A percentile compares a stretch with the other conserved stretches of the same genome.
phyloP scores from a whole-genome alignment of 768 basidiomycete genomes.

The Phylloporus sp. region DNA sequence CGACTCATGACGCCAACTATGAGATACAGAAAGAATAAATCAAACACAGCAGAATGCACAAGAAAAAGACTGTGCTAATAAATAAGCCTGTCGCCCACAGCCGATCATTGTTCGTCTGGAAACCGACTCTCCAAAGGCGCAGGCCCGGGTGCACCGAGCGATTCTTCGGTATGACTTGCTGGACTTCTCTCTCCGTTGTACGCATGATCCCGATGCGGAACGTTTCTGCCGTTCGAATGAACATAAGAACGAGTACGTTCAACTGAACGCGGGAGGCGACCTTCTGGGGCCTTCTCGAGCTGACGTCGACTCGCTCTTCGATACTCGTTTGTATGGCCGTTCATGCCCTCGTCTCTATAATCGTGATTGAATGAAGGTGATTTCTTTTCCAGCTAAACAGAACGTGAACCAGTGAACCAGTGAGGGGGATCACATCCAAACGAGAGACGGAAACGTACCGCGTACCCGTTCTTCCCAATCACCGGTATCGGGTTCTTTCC shows the following conservation, averaged over 20 bases:
- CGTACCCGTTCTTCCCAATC: conserved; percentile 51
- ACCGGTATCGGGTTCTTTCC: conserved; percentile 39
- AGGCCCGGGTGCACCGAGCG: conserved; percentile 23
- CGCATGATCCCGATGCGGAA: conserved; percentile 9
- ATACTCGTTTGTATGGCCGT: conserved; percentile 17
- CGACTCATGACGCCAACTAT: not conserved
- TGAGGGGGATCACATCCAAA: not conserved
- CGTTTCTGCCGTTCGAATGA: conserved; percentile 10
- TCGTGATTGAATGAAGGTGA: conserved; percentile 12
- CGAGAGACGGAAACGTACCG: conserved; percentile 40
- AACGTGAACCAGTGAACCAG: conserved; percentile 7
- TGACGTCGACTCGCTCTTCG: conserved; percentile 54
- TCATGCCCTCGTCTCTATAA: not conserved
- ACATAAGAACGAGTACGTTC: not conserved
- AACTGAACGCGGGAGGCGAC: conserved; percentile 34
- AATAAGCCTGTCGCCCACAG: not conserved
- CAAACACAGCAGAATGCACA: not conserved
- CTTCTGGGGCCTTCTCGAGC: conserved; percentile 71
- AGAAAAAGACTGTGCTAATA: not conserved
- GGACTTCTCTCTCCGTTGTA: conserved; percentile 5
- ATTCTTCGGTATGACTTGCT: conserved; percentile 2
- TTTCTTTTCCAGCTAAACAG: conserved; percentile 45
- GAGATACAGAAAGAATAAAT: not conserved
- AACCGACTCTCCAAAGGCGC: conserved; percentile 33
- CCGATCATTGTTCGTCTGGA: conserved; percentile 20